Base-by-base conservation (phyloP, 2,329 filamentous ascomycete species). In the Colletotrichum sp. region DNA sequence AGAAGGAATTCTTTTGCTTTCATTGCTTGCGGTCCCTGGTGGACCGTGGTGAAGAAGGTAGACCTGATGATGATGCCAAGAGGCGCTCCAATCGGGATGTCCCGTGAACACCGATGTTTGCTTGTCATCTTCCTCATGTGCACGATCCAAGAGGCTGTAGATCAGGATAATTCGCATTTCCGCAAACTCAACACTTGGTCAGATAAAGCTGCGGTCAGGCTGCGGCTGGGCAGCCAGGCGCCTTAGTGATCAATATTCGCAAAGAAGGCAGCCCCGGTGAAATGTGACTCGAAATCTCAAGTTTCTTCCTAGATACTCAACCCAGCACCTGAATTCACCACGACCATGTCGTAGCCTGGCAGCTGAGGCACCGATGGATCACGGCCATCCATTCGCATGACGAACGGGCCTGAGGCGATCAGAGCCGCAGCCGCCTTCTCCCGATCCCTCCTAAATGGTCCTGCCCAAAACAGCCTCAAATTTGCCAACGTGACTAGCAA, bases 1-100 rank as follows among this genome's bases (percentile, higher is more conserved):
- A 78, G 81, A 59, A 36, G 30, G 60, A 62, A 26, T 76, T 77
- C 77, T 44, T 36, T 55, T 63, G 79, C 88, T 90, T 91, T 92
- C 90, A 87, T 91, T 87, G 83, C 86, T 82, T 70, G 81, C 84
- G 83, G 79, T 84, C 84, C 86, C 83, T 86, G 22, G 65, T 22
- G 78, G 81, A 84, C 80, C 83, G 85, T 82, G 83, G 85, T 83
- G 86, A 90, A 84, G 90, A 90, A 91, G 89, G 89, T 82, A 5
- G n/a, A 8, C n/a, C 10, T 24, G 18, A 5, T 24, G 16, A 13
- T 16, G 16, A 26, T 16, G 22, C 15, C 8, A 28, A 12, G 15
- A 59, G 55, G 22, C 55, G 13, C 39, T 18, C 8, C 16, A 44
- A 44, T 44, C 8, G 16, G 16, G 1, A 9, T 18, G 36, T 44